Evolutionary conservation across 2,329 filamentous ascomycete genomes (phyloP).

Genomic region (Emericellopsis cladophorae): DNA sequence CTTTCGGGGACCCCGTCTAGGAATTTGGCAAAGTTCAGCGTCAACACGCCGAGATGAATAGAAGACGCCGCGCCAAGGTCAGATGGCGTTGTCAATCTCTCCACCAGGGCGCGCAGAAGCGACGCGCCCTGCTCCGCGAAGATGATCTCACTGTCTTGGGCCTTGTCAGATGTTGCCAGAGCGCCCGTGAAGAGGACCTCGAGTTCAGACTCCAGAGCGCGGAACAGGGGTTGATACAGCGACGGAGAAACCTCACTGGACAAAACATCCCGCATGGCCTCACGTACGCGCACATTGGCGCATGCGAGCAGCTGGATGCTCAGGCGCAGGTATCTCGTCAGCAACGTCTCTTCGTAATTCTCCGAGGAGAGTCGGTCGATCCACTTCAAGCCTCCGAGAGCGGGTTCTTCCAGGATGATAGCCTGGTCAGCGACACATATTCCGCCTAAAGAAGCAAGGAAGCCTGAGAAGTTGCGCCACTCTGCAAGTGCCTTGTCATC

Average conservation of each 20-base stretch:
- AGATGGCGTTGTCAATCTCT: constrained; percentile 48
- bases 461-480: constrained; percentile 59
- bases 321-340: constrained; percentile 47
- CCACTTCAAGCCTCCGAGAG: constrained; percentile 46
- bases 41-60: constrained; percentile 49
- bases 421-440: constrained; percentile 50
- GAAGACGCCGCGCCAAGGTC: constrained; percentile 50
- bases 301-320: constrained; percentile 55
- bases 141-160: constrained; percentile 46
- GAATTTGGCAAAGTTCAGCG: constrained; percentile 55
- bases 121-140: constrained; percentile 58
- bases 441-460: constrained; percentile 53
- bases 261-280: constrained; percentile 54
- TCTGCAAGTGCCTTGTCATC: constrained; percentile 46
- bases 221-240: constrained; percentile 51
- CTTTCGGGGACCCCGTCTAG: constrained; percentile 45
- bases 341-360: constrained; percentile 44
- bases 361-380: constrained; percentile 49
- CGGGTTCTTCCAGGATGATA: constrained; percentile 42
- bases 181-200: constrained; percentile 48
- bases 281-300: constrained; percentile 49
- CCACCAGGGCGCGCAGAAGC: constrained; percentile 49
- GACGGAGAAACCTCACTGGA: constrained; percentile 51
- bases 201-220: constrained; percentile 51
- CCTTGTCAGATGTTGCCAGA: constrained; percentile 35